Evolutionary conservation across 2,329 filamentous ascomycete species (phyloP).

Genomic region (Trichophyton benhamiae): DNA sequence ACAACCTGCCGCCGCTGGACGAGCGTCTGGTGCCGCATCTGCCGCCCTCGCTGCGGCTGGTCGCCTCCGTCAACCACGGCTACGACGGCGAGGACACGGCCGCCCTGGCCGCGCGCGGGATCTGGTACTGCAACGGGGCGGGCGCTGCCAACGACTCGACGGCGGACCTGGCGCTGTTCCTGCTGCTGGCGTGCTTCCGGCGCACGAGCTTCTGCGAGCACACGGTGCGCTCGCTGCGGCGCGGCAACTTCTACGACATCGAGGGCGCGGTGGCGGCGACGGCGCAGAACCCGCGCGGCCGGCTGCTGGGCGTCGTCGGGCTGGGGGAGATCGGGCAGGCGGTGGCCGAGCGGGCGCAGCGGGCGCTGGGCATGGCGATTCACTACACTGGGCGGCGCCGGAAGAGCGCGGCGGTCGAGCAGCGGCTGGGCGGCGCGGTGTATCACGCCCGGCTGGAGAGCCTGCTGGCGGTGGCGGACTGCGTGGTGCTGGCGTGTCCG

Average conservation of each 20-base stretch:
- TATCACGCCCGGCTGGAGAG: conserved; percentile 12
- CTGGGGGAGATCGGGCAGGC: conserved; percentile 13
- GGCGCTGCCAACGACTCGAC: conserved; percentile 13
- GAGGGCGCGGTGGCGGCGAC: conserved; percentile 5
- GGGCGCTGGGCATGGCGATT: conserved; percentile 13
- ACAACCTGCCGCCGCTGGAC: conserved; percentile 9
- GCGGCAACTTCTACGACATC: conserved; percentile 10
- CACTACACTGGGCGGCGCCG: conserved; percentile 12
- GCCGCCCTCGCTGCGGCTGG: conserved; percentile 10
- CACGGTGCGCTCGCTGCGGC: conserved; percentile 7
- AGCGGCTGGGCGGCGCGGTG: conserved; percentile 8
- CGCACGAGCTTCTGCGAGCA: conserved; percentile 11
- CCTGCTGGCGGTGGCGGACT: conserved; percentile 12
- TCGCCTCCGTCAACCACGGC: conserved; percentile 13
- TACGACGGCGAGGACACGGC: conserved; percentile 13
- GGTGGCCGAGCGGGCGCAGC: conserved; percentile 7
- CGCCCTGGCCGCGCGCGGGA: conserved; percentile 9
- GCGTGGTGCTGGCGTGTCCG: conserved; percentile 14
- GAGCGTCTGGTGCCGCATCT: conserved; percentile 13
- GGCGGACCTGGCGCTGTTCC: conserved; percentile 12
- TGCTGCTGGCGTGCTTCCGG: conserved; percentile 13
- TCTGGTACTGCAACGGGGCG: conserved; percentile 14
- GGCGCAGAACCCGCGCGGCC: conserved; percentile 11
- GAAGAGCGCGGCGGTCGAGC: conserved; percentile 7
- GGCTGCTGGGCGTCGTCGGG: conserved; percentile 13